Evolutionary conservation across 805 yeast species (phyloP).

Genomic region (Lipomyces japonicus): DNA sequence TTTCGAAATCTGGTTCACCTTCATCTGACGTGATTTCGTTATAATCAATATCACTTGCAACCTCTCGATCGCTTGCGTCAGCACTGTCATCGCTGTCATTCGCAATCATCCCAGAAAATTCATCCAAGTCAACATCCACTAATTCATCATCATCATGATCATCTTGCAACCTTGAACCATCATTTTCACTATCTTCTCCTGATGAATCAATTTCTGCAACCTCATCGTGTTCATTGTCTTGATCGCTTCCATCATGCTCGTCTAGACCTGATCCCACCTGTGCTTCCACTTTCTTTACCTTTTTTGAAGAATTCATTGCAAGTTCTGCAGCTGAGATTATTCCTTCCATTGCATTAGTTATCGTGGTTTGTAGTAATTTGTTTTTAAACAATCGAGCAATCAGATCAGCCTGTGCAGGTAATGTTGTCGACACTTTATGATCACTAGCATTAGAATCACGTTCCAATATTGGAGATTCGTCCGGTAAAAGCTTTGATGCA

Average conservation of each 20-base stretch:
- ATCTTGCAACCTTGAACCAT: neutral
- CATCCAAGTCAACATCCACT: neutral
- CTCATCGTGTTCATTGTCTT: slow-evolving; percentile 2
- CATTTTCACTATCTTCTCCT: neutral
- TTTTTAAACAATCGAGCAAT: slow-evolving; percentile 30
- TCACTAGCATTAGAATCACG: neutral
- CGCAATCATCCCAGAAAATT: neutral
- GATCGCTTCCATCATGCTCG: slow-evolving; percentile 1
- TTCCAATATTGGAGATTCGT: slow-evolving; percentile 2
- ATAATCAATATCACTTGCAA: slow-evolving; percentile 6
- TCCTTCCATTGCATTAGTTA: slow-evolving; percentile 13
- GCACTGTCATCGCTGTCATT: slow-evolving; percentile 23
- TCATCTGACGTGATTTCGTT: slow-evolving; percentile 7
- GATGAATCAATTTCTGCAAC: neutral
- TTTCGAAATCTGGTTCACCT: neutral
- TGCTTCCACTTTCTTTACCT: neutral
- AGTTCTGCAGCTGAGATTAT: slow-evolving; percentile 17
- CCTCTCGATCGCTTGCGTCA: slow-evolving; percentile 24
- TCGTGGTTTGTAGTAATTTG: slow-evolving; percentile 23
- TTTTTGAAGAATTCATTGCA: slow-evolving; percentile 17
- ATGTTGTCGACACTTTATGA: slow-evolving; percentile 4
- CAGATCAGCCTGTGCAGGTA: slow-evolving; percentile 21
- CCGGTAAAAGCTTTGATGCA: slow-evolving; percentile 15
- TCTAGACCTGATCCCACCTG: slow-evolving; percentile 1
- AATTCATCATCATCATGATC: neutral